phyloP scores from a whole-genome alignment of 2,329 filamentous ascomycete genomes.

The Talaromyces sp. region DNA sequence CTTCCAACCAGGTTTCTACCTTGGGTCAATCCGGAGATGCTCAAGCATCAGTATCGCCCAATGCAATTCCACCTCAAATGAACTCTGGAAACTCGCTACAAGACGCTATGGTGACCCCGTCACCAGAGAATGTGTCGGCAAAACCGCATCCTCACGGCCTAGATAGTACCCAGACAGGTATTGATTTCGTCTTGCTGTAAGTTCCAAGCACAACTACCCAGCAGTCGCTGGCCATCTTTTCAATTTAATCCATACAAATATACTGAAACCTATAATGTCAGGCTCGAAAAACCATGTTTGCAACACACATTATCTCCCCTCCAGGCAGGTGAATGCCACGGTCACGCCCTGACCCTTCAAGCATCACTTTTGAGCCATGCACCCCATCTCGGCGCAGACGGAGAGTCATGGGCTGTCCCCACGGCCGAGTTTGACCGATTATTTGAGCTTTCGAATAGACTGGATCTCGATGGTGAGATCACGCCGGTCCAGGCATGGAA shows the following conservation, averaged over 20 bases:
- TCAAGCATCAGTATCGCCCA: neutral
- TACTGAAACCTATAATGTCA: neutral
- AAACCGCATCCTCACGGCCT: conserved; percentile 21
- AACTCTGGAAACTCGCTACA: neutral
- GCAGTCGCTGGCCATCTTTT: neutral
- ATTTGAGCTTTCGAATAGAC: conserved; percentile 10
- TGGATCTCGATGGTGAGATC: conserved; percentile 19
- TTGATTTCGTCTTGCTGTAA: conserved; percentile 26
- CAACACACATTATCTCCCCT: conserved; percentile 14
- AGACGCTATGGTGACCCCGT: neutral
- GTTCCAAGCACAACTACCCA: neutral
- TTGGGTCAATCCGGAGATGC: neutral
- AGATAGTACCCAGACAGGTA: conserved; percentile 21
- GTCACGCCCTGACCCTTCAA: conserved; percentile 24
- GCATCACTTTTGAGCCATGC: conserved; percentile 19
- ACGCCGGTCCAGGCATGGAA: conserved; percentile 35
- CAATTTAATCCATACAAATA: neutral
- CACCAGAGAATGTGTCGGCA: neutral
- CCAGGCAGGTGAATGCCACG: conserved; percentile 12
- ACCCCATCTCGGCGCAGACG: conserved; percentile 11
- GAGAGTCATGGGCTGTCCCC: conserved; percentile 10
- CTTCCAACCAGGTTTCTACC: neutral
- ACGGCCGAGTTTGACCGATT: conserved; percentile 10
- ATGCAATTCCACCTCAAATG: neutral
- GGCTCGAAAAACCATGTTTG: conserved; percentile 24